These are phyloP conservation scores for Phlebiopsis flavidoalba DNA, from an alignment of 768 basidiomycete species.

Conservation along the genomic window DNA sequence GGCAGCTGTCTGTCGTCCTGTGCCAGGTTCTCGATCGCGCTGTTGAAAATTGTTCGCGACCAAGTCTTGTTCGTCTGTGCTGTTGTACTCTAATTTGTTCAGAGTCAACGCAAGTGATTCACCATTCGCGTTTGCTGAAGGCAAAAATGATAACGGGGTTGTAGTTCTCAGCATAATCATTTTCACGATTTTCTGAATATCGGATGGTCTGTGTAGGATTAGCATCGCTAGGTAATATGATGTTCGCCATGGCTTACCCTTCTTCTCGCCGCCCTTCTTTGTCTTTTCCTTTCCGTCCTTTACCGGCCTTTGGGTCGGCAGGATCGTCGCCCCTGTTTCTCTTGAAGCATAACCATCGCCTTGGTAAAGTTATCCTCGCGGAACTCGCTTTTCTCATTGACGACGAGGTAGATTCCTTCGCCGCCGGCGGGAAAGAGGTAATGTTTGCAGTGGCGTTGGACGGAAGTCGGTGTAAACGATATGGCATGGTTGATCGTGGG, in stretches of 20 bases:
- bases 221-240: not conserved
- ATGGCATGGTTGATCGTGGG: slow-evolving; percentile 96
- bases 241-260: slow-evolving; percentile 48
- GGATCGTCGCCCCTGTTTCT: slow-evolving; percentile 86
- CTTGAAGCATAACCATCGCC: slow-evolving; percentile 92
- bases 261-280: slow-evolving; percentile 89
- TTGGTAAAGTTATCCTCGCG: slow-evolving; percentile 96
- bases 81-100: slow-evolving; percentile 95
- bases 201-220: slow-evolving; percentile 56
- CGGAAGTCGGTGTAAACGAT: slow-evolving; percentile 99
- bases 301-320: slow-evolving; percentile 78
- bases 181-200: slow-evolving; percentile 95
- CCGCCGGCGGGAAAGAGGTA: slow-evolving; percentile 97
- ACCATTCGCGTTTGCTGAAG: slow-evolving; percentile 97
- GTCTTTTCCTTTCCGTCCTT: slow-evolving; percentile 87
- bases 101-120: slow-evolving; percentile 87
- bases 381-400: slow-evolving; percentile 98
- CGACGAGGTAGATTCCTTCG: slow-evolving; percentile 95
- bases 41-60: slow-evolving; percentile 88
- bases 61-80: slow-evolving; percentile 84
- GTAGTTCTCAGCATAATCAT: slow-evolving; percentile 97
- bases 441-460: slow-evolving; percentile 95
- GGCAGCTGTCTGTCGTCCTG: slow-evolving; percentile 85
- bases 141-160: slow-evolving; percentile 98
- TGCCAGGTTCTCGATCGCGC: slow-evolving; percentile 86